phyloP scores from a whole-genome alignment of 768 basidiomycete species.

The Lepiota brunneoincarnata region DNA sequence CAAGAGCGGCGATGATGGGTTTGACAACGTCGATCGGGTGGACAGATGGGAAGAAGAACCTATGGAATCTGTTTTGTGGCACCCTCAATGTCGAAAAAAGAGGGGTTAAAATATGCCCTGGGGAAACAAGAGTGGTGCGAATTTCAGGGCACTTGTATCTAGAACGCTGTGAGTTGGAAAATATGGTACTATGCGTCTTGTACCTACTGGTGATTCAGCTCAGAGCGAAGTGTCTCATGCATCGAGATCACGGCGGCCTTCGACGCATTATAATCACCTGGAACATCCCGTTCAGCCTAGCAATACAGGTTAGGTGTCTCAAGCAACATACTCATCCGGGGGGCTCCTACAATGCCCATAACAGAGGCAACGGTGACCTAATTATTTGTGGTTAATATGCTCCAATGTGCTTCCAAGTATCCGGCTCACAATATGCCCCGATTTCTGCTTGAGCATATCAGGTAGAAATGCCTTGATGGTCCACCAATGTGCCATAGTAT shows the following conservation, averaged over 20 bases:
- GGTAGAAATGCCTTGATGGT: conserved; percentile 92
- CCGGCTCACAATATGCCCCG: conserved; percentile 77
- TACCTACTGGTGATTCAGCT: conserved; percentile 73
- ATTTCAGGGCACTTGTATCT: conserved; percentile 75
- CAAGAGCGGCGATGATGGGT: conserved; percentile 75
- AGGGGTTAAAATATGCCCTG: conserved; percentile 76
- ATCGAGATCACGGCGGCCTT: conserved; percentile 86
- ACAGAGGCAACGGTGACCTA: conserved; percentile 81
- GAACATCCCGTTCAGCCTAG: background rate
- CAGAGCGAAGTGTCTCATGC: conserved; percentile 83
- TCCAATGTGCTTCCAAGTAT: conserved; percentile 3
- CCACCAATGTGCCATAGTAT: conserved; percentile 89
- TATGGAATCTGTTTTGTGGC: conserved; percentile 48
- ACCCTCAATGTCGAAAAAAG: conserved; percentile 66
- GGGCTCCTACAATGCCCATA: conserved; percentile 66
- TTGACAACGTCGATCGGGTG: conserved; percentile 77
- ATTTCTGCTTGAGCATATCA: conserved; percentile 69
- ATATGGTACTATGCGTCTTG: background rate
- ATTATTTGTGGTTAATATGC: conserved; percentile 14
- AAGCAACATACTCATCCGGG: conserved; percentile 67
- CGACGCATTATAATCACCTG: conserved; percentile 88
- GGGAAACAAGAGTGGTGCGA: conserved; percentile 84
- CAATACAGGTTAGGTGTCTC: background rate
- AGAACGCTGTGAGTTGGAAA: conserved; percentile 9
- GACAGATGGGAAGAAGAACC: conserved; percentile 77